Percentiles rank a stretch among this genome's conserved stretches.
Evolutionary conservation across 1,139 yeast species (phyloP).

Genomic region (Lodderomyces pseudojiufengensis): DNA sequence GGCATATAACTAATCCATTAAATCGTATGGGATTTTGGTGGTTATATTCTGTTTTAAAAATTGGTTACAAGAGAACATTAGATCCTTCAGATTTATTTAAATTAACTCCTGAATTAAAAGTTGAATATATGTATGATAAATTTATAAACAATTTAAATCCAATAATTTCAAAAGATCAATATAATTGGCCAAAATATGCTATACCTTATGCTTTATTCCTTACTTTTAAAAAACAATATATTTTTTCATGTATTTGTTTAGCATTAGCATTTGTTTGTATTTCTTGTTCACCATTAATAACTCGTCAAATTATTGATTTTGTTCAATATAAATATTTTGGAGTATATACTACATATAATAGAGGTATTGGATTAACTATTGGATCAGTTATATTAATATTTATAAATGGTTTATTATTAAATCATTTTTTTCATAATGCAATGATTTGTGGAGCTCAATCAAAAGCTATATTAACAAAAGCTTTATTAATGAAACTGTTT

Average conservation of each 20-base stretch:
- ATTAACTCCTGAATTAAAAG: constrained; percentile 37
- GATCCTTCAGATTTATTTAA: constrained; percentile 39
- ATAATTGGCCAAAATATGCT: constrained; percentile 33
- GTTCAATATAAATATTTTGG: constrained; percentile 38
- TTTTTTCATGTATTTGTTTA: constrained; percentile 31
- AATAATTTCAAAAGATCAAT: constrained; percentile 15
- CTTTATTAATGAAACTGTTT: constrained; percentile 38
- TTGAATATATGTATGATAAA: constrained; percentile 34
- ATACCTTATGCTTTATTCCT: constrained; percentile 34
- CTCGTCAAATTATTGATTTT: constrained; percentile 37
- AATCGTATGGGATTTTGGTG: constrained; percentile 36
- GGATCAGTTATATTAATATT: constrained; percentile 40
- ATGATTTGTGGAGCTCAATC: constrained; percentile 48
- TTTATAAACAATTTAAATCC: constrained; percentile 10
- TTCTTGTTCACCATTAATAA: constrained; percentile 40
- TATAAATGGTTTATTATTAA: constrained; percentile 39
- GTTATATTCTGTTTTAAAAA: constrained; percentile 38
- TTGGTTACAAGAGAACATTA: constrained; percentile 44
- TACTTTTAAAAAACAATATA: constrained; percentile 39
- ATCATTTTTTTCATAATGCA: constrained; percentile 43
- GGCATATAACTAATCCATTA: constrained; percentile 26
- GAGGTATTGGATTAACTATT: constrained; percentile 41
- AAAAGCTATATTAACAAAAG: constrained; percentile 40
- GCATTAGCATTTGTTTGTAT: constrained; percentile 38
- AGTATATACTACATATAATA: constrained; percentile 28